Base-by-base conservation (phyloP, 306 rosid species). In the Cicer arietinum region DNA sequence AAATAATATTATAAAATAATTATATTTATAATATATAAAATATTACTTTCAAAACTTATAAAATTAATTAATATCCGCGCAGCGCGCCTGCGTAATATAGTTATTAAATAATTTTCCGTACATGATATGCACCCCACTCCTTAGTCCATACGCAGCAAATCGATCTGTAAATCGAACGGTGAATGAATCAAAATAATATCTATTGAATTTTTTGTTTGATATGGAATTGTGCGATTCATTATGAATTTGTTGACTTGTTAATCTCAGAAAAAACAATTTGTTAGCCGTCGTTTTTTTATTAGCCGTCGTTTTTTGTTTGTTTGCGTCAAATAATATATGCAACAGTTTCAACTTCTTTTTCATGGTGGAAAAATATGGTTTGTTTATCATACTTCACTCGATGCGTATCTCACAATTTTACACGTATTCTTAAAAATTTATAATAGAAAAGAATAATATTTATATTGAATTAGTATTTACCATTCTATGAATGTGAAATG, bases 191-290 rank as follows among this genome's bases (percentile, higher is more conserved):
- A 9, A 20, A 56, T 54, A 54, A 54, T 10, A 54, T 9, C 7
- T 56, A 20, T 22, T 7, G 5, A 7, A 6, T 30, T 30, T 30
- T 30, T 30, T 30, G 37, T 30, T 30, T 30, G 4, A 4, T 30
- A 30, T 30, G 37, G 37, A 3, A 30, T 30, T 30, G 37, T 30
- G 37, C 37, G 5, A 30, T 30, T 30, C 37, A 30, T 30, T 4
- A 30, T 30, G 37, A 30, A 30, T 30, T 3, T 30, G 50, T 45
- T 45, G 45, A 51, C 57, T 51, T 20, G 1, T 60, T 16, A 61
- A 75, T 60, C 20, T 40, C 71, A n/a, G 39, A 46, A 72, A 73
- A 73, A 56, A 62, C 37, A 30, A 30, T 30, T 14, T 43, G 16
- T 18, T 14, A 6, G 11, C 7, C 53, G 51, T 18, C 7, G 8